Conservation (phyloP, 192 early-diverging fungal species). For the Helicostylum pulchrum region DNA sequence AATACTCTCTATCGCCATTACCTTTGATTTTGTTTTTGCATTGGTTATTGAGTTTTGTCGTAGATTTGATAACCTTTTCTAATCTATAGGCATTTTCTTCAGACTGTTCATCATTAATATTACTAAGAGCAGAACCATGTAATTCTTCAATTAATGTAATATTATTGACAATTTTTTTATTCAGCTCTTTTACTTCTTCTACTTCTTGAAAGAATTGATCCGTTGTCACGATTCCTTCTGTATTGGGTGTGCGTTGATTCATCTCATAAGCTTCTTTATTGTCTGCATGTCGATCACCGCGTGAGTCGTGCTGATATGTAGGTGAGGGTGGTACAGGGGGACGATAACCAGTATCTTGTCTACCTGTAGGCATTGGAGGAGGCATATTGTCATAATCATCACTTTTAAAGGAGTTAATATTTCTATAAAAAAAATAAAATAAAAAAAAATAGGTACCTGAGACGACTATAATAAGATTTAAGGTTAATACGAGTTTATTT, state of each 20-base stretch:
- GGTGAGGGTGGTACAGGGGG: constrained; percentile 29
- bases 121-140: constrained; percentile 31
- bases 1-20: background rate
- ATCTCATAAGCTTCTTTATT: constrained; percentile 37
- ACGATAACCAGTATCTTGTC: constrained; percentile 20
- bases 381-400: constrained; percentile 31
- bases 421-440: background rate
- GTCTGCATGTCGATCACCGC: constrained; percentile 25
- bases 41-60: constrained; percentile 34
- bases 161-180: constrained; percentile 27
- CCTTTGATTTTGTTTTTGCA: constrained; percentile 55
- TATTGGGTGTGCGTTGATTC: constrained; percentile 15
- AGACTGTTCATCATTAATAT: constrained; percentile 36
- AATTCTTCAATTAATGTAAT: constrained; percentile 37
- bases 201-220: constrained; percentile 39
- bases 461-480: background rate
- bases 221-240: constrained; percentile 21
- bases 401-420: background rate
- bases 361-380: constrained; percentile 18
- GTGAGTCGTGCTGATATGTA: constrained; percentile 20
- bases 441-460: background rate
- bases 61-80: constrained; percentile 24
- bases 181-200: constrained; percentile 35
- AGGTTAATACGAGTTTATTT: too few relatives aligned
- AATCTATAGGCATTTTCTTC: constrained; percentile 31